A percentile compares a stretch with the other conserved stretches of the same genome.
These are phyloP conservation scores for Mycena albidolilacea DNA, from an alignment of 768 basidiomycete genomes.

Conservation along the genomic window DNA sequence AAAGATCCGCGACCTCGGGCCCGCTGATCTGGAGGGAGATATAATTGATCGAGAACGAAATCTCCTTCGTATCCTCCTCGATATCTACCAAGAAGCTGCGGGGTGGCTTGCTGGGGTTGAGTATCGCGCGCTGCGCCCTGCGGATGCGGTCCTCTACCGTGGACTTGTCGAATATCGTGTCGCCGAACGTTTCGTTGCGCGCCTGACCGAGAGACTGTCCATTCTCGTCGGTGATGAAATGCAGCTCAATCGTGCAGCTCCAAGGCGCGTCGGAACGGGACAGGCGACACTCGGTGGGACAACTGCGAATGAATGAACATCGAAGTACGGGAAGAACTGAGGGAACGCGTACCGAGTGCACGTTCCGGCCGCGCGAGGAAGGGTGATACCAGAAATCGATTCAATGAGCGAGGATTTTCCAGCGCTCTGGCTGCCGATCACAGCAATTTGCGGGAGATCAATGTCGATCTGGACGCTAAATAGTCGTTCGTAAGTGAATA, in stretches of 20 bases:
- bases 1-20: slow-evolving; percentile 71
- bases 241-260: slow-evolving; percentile 43
- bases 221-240: slow-evolving; percentile 46
- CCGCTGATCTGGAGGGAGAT: slow-evolving; percentile 74
- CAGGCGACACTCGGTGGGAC: neutral
- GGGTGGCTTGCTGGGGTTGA: slow-evolving; percentile 63
- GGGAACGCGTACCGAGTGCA: neutral
- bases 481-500: neutral
- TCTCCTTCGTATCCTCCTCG: slow-evolving; percentile 42
- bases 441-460: neutral
- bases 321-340: neutral
- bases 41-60: slow-evolving; percentile 68
- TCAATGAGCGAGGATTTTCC: neutral
- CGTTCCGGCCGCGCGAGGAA: neutral
- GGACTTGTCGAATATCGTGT: slow-evolving; percentile 62
- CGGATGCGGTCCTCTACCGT: slow-evolving; percentile 78
- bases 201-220: slow-evolving; percentile 58
- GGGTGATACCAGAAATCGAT: slow-evolving; percentile 2
- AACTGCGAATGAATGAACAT: neutral
- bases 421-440: neutral
- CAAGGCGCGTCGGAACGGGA: neutral
- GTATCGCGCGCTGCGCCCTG: slow-evolving; percentile 74
- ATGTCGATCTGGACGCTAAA: slow-evolving; percentile 68
- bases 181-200: slow-evolving; percentile 61
- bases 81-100: slow-evolving; percentile 59